A percentile compares a stretch with the other conserved stretches of the same genome.
Evolutionary conservation across 1,284 basidiomycete genomes (phyloP).

Genomic region (Melanopsichium pennsylvanicum): DNA sequence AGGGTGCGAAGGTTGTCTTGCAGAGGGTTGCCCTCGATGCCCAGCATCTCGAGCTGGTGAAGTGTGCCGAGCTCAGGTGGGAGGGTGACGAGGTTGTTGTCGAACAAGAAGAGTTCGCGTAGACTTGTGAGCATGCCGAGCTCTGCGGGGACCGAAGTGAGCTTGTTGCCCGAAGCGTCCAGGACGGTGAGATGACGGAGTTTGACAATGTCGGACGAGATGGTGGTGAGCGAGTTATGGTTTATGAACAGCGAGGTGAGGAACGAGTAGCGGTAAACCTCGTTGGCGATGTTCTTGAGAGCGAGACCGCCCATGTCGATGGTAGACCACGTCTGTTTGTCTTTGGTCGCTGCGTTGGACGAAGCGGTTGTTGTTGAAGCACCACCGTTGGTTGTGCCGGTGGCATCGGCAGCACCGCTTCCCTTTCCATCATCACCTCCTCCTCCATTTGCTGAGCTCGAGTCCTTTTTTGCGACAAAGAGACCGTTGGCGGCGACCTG

Average conservation of each 20-base stretch:
- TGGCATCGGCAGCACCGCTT: slow-evolving; percentile 15
- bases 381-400: slow-evolving; percentile 19
- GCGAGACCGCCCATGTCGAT: slow-evolving; percentile 95
- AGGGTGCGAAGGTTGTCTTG: slow-evolving; percentile 79
- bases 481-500: slow-evolving; percentile 66
- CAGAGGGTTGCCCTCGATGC: slow-evolving; percentile 94
- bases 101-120: slow-evolving; percentile 92
- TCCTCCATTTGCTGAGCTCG: slow-evolving; percentile 33
- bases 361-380: slow-evolving; percentile 2
- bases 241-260: slow-evolving; percentile 96
- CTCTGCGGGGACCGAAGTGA: slow-evolving; percentile 82
- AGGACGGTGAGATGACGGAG: slow-evolving; percentile 87
- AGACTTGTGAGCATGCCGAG: slow-evolving; percentile 88
- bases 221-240: slow-evolving; percentile 83
- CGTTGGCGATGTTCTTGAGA: slow-evolving; percentile 86
- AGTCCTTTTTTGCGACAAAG: slow-evolving; percentile 61
- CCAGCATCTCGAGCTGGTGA: slow-evolving; percentile 90
- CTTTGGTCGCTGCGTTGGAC: slow-evolving; percentile 11
- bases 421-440: slow-evolving; percentile 33
- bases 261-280: slow-evolving; percentile 88
- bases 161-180: slow-evolving; percentile 89
- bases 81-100: slow-evolving; percentile 86
- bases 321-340: slow-evolving; percentile 76
- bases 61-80: slow-evolving; percentile 88
- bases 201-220: slow-evolving; percentile 84